Conservation (phyloP, 2,329 filamentous ascomycete species). For the Beauveria medogensis region DNA sequence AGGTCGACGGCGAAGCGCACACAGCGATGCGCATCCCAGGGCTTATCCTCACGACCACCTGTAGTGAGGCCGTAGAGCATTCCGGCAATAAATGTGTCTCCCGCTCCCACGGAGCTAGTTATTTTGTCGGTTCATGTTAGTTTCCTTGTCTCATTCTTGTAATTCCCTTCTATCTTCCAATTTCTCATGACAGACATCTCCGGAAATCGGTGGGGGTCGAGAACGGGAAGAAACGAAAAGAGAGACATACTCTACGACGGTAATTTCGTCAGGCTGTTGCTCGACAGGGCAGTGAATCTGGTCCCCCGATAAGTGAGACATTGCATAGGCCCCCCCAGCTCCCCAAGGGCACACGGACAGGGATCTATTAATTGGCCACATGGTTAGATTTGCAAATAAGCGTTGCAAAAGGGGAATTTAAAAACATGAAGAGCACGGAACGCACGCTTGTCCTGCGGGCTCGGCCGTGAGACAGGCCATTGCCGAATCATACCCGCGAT, state of each 20-base stretch:
- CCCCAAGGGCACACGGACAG: slow-evolving; percentile 54
- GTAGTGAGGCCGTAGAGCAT: slow-evolving; percentile 53
- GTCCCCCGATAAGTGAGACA: slow-evolving; percentile 22
- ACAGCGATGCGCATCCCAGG: slow-evolving; percentile 40
- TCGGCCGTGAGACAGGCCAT: slow-evolving; percentile 43
- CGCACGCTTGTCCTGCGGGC: slow-evolving; percentile 37
- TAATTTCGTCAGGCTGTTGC: slow-evolving; percentile 28
- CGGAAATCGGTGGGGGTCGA: not conserved
- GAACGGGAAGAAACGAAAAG: not conserved
- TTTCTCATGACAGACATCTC: not conserved
- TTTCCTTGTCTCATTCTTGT: not conserved
- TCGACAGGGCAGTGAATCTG: slow-evolving; percentile 33
- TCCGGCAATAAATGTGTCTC: slow-evolving; percentile 68
- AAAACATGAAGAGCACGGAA: slow-evolving; percentile 6
- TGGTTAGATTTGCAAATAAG: not conserved
- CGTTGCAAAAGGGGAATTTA: not conserved
- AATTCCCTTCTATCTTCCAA: not conserved
- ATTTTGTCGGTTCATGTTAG: slow-evolving; percentile 7
- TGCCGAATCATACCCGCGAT: slow-evolving; percentile 35
- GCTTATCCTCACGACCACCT: slow-evolving; percentile 20
- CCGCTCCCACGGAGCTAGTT: slow-evolving; percentile 60
- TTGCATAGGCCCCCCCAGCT: slow-evolving; percentile 34
- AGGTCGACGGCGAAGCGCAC: slow-evolving; percentile 56
- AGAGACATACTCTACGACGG: slow-evolving; percentile 47
- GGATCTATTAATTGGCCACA: slow-evolving; percentile 24